Conservation (phyloP, 441 rosid species). For the Populus hybrid region DNA sequence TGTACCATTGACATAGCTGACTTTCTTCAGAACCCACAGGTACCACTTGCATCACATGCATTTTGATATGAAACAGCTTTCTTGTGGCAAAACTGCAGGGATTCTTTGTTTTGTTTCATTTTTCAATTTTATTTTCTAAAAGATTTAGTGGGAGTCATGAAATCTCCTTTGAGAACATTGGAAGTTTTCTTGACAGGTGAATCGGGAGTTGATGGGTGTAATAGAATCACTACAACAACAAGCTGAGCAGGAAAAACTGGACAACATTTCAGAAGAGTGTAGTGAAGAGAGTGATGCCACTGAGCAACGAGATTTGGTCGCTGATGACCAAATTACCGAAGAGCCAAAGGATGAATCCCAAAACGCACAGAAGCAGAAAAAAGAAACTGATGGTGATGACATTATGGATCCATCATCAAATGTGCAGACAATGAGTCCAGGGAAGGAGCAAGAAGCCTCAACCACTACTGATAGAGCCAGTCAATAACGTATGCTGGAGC, state of each 20-base stretch:
- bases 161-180: background rate
- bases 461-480: background rate
- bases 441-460: background rate
- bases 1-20: constrained; percentile 63
- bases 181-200: constrained; percentile 42
- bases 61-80: background rate
- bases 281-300: constrained; percentile 15
- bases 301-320: constrained; percentile 10
- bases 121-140: background rate
- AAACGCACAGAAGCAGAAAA: background rate
- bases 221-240: constrained; percentile 42
- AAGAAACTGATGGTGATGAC: background rate
- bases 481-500: constrained; percentile 2
- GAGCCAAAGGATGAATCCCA: background rate
- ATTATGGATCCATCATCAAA: background rate
- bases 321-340: background rate
- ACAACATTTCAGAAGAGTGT: background rate
- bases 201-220: constrained; percentile 53
- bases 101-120: background rate
- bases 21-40: constrained; percentile 61
- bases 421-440: background rate
- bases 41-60: constrained; percentile 2
- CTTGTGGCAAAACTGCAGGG: background rate
- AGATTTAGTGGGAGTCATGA: background rate
- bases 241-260: constrained; percentile 17